Conservation (phyloP, 2,329 filamentous ascomycete species). For the Clonostachys chloroleuca region DNA sequence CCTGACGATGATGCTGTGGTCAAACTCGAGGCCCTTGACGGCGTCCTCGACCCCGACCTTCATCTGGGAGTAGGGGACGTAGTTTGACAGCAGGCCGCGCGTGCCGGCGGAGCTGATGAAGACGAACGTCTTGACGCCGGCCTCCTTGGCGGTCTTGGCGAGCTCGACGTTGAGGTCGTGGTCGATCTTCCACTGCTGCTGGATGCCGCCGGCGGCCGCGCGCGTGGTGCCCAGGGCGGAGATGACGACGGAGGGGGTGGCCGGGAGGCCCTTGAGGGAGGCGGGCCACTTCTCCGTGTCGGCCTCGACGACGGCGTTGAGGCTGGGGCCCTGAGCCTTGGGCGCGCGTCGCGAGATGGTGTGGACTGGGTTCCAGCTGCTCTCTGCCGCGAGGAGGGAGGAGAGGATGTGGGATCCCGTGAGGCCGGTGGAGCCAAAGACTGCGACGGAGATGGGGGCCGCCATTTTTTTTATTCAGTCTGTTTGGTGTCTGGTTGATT, state of each 20-base stretch:
- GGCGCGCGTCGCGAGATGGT: slow-evolving; percentile 66
- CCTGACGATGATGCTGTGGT: slow-evolving; percentile 68
- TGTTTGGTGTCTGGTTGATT: too few species aligned
- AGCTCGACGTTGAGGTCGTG: slow-evolving; percentile 80
- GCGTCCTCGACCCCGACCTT: slow-evolving; percentile 84
- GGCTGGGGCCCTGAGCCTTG: slow-evolving; percentile 49
- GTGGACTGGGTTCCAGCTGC: slow-evolving; percentile 44
- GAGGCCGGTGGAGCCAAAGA: slow-evolving; percentile 64
- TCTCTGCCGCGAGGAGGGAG: slow-evolving; percentile 50
- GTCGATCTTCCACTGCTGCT: slow-evolving; percentile 83
- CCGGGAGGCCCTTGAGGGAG: slow-evolving; percentile 49
- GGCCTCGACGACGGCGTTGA: slow-evolving; percentile 56
- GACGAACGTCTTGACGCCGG: slow-evolving; percentile 71
- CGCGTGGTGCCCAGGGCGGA: slow-evolving; percentile 79
- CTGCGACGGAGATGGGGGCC: slow-evolving; percentile 9
- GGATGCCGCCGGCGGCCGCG: slow-evolving; percentile 68
- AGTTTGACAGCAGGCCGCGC: slow-evolving; percentile 26
- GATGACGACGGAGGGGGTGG: slow-evolving; percentile 62
- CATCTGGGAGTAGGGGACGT: slow-evolving; percentile 61
- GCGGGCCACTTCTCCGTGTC: slow-evolving; percentile 68
- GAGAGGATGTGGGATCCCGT: slow-evolving; percentile 71
- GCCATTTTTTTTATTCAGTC: too few species aligned
- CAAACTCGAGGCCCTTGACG: slow-evolving; percentile 68
- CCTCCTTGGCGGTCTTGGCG: slow-evolving; percentile 67
- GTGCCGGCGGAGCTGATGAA: slow-evolving; percentile 62